Percentiles rank a stretch among this genome's conserved stretches.
Conservation (phyloP, 768 basidiomycete species). For the Agaricus subrufescens region DNA sequence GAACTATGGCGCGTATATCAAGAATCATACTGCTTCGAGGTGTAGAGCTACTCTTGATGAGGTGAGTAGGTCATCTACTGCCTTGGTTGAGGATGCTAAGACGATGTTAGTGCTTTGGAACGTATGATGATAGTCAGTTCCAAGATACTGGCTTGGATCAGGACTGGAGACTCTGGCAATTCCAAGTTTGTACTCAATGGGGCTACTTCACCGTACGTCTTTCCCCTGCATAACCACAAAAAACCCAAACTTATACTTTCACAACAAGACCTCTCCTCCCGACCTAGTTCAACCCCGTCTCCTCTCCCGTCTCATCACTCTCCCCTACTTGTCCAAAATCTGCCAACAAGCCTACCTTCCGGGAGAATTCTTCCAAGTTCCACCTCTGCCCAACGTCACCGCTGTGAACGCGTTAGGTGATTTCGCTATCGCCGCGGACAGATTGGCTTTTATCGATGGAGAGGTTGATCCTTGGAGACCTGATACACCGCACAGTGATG, state of each 20-base stretch:
- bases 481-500: constrained; percentile 74
- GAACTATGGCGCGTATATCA: constrained; percentile 78
- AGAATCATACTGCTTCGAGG: constrained; percentile 24
- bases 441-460: constrained; percentile 85
- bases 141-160: constrained; percentile 57
- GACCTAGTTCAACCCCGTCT: constrained; percentile 67
- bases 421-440: constrained; percentile 74
- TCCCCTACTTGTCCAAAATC: constrained; percentile 32
- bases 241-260: background rate
- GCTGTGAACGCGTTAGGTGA: constrained; percentile 83
- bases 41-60: constrained; percentile 23
- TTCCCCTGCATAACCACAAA: background rate
- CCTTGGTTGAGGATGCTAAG: background rate
- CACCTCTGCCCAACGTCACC: constrained; percentile 71
- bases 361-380: constrained; percentile 71
- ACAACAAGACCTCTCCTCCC: constrained; percentile 66
- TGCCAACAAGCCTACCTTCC: constrained; percentile 56
- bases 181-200: constrained; percentile 95
- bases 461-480: constrained; percentile 93
- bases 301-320: constrained; percentile 69
- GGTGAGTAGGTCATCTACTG: constrained; percentile 18
- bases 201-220: constrained; percentile 78
- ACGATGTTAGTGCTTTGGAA: constrained; percentile 74
- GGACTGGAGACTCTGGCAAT: constrained; percentile 83
- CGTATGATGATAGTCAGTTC: constrained; percentile 65